Evolutionary conservation across 768 basidiomycete genomes (phyloP).

Genomic region (Goffeauzyma gilvescens): DNA sequence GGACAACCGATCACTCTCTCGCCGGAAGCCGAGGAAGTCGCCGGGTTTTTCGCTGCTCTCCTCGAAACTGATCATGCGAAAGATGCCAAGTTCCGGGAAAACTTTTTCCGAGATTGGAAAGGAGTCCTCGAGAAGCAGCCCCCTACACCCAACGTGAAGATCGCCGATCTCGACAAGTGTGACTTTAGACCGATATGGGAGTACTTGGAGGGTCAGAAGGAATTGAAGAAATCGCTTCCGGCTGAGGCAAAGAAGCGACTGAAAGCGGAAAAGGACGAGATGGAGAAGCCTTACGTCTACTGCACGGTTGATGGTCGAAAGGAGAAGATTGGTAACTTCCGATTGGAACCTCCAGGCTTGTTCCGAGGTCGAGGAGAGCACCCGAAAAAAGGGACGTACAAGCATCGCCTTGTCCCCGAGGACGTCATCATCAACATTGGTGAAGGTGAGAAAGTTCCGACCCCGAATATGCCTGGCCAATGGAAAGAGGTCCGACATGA

Average conservation of each 20-base stretch:
- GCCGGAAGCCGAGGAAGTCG: slow-evolving; percentile 81
- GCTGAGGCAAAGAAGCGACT: slow-evolving; percentile 70
- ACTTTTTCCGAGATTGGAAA: slow-evolving; percentile 86
- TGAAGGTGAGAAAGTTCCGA: slow-evolving; percentile 48
- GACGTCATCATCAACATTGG: slow-evolving; percentile 95
- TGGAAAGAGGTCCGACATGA: slow-evolving; percentile 57
- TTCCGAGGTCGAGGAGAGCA: slow-evolving; percentile 97
- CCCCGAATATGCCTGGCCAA: slow-evolving; percentile 75
- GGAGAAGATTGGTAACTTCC: slow-evolving; percentile 96
- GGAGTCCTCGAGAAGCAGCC: slow-evolving; percentile 58
- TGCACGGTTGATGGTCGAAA: slow-evolving; percentile 89
- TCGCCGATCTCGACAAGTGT: slow-evolving; percentile 57
- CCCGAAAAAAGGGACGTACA: slow-evolving; percentile 86
- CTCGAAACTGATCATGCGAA: slow-evolving; percentile 79
- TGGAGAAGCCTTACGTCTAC: slow-evolving; percentile 64
- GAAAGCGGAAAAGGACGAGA: slow-evolving; percentile 64
- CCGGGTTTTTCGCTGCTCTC: slow-evolving; percentile 84
- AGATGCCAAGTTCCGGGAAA: slow-evolving; percentile 72
- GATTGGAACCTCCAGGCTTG: slow-evolving; percentile 93
- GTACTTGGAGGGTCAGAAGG: slow-evolving; percentile 77
- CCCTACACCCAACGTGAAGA: slow-evolving; percentile 54
- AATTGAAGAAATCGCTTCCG: slow-evolving; percentile 73
- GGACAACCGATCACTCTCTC: slow-evolving; percentile 64
- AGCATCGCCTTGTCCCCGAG: slow-evolving; percentile 80
- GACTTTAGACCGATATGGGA: slow-evolving; percentile 92